Evolutionary conservation across 164 flowering plant genomes (phyloP).

Genomic region (Protea cynaroides): DNA sequence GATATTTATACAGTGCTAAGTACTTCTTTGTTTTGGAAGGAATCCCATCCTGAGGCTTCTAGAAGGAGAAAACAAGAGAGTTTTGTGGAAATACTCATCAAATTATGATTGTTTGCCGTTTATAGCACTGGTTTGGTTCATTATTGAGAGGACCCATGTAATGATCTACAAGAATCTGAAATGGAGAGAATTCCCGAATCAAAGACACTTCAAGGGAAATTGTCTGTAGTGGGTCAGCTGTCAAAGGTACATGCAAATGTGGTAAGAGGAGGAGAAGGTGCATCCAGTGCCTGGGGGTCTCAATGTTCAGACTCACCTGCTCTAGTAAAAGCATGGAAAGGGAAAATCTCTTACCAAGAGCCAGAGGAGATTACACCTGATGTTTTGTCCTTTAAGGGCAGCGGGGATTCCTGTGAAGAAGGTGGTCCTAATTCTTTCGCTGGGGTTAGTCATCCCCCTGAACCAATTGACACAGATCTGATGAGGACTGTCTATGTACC

Average conservation of each 20-base stretch:
- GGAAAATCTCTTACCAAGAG: conserved; percentile 39
- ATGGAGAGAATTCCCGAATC: conserved; percentile 52
- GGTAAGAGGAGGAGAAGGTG: conserved; percentile 16
- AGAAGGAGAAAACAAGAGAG: background rate
- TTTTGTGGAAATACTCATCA: conserved; percentile 3
- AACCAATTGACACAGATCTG: conserved; percentile 69
- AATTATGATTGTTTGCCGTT: background rate
- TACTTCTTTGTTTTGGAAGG: no score
- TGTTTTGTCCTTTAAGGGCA: conserved; percentile 32
- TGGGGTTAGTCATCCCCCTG: conserved; percentile 87
- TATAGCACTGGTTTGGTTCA: background rate
- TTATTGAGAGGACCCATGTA: conserved; percentile 14
- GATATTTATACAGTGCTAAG: background rate
- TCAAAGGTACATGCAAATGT: conserved; percentile 15
- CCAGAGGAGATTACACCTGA: conserved; percentile 40
- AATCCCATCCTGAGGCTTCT: background rate
- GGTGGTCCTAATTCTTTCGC: conserved; percentile 51
- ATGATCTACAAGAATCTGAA: conserved; percentile 24
- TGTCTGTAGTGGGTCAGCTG: conserved; percentile 16
- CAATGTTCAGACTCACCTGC: conserved; percentile 22
- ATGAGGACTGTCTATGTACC: conserved; percentile 66
- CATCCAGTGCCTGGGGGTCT: conserved; percentile 20
- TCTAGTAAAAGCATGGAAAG: conserved; percentile 40
- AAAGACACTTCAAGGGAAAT: conserved; percentile 26
- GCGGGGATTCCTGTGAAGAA: conserved; percentile 53